These are phyloP conservation scores for Fusarium devonianum DNA, from an alignment of 2,329 filamentous ascomycete genomes.

Conservation along the genomic window DNA sequence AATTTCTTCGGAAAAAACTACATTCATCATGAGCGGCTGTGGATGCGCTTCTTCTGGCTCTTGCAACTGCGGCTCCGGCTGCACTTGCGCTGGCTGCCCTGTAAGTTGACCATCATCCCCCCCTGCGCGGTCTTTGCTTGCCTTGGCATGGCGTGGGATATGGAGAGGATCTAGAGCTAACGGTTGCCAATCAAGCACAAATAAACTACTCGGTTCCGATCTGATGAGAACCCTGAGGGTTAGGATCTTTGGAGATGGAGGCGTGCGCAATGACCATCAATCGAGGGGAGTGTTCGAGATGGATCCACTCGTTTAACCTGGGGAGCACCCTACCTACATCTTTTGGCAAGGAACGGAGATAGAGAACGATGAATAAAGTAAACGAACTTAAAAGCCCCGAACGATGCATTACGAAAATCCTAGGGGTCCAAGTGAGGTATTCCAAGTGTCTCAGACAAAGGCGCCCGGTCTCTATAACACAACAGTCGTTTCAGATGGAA, in stretches of 20 bases:
- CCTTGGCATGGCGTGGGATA: conserved; percentile 12
- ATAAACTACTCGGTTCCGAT: conserved; percentile 30
- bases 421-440: neutral
- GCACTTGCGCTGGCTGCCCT: conserved; percentile 54
- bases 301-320: conserved; percentile 36
- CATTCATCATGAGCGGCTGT: conserved; percentile 54
- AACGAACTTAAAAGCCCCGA: too few relatives aligned
- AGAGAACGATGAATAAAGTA: neutral
- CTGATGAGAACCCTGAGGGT: conserved; percentile 40
- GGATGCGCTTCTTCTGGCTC: conserved; percentile 52
- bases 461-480: neutral
- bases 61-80: conserved; percentile 52
- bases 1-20: conserved; percentile 15
- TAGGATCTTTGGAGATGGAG: conserved; percentile 11
- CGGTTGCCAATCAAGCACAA: conserved; percentile 41
- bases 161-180: conserved; percentile 20
- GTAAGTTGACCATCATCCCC: conserved; percentile 43
- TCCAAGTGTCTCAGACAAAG: neutral
- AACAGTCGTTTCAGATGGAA: conserved; percentile 37
- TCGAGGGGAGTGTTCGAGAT: conserved; percentile 20
- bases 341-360: too few relatives aligned
- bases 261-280: conserved; percentile 2
- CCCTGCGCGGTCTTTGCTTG: conserved; percentile 10
- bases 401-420: too few relatives aligned
- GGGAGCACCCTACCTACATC: too few relatives aligned